Evolutionary conservation across 768 basidiomycete species (phyloP).

Genomic region (Tricholoma matsutake): DNA sequence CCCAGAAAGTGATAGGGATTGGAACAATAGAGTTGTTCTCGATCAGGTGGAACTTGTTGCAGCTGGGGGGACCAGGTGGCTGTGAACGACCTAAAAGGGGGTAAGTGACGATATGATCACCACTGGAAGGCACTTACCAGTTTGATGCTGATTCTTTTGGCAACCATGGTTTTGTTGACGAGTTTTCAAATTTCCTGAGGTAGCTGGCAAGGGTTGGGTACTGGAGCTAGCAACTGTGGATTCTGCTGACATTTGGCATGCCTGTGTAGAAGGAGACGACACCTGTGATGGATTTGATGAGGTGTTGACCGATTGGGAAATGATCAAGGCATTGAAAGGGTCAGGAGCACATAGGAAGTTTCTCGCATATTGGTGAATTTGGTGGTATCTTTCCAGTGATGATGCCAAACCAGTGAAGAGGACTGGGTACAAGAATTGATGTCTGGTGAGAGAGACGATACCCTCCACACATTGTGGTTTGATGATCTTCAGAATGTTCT

Average conservation of each 20-base stretch:
- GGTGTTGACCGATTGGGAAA: background rate
- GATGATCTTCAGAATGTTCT: background rate
- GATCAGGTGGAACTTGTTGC: background rate
- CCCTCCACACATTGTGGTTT: background rate
- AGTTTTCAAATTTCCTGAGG: background rate
- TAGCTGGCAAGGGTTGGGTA: background rate
- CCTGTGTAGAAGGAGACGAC: background rate
- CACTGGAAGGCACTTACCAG: background rate
- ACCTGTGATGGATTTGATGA: background rate
- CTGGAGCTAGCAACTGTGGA: background rate
- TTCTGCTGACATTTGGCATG: background rate
- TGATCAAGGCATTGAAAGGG: background rate
- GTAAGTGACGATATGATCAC: background rate
- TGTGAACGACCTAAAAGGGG: background rate
- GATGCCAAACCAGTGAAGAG: background rate
- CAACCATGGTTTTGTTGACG: background rate
- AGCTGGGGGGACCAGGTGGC: background rate
- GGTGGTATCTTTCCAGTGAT: background rate
- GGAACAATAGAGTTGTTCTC: background rate
- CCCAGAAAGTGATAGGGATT: background rate
- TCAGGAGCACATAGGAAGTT: background rate
- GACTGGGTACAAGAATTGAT: background rate
- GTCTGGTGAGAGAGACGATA: background rate
- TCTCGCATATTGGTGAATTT: background rate
- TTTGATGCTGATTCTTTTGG: background rate